Evolutionary conservation across 1,284 basidiomycete species (phyloP), one percentile per base, ranked within the genome.

Genomic region (Fomitopsis schrenkii): DNA sequence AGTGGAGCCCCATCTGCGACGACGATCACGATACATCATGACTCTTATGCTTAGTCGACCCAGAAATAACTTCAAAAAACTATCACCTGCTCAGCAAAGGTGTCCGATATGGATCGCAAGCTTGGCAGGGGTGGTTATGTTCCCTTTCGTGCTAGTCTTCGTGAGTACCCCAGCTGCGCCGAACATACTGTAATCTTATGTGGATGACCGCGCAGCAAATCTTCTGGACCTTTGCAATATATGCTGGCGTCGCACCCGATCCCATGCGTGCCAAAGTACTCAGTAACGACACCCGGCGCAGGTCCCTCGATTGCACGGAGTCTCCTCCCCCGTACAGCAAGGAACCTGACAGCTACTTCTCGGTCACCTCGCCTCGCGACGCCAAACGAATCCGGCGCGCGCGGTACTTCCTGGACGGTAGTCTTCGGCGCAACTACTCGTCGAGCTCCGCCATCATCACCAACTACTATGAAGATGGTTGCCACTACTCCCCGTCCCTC

Each of bases 21-120:
- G 35, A n/a, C 52, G 15, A 54, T 54, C 35, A 54, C 52, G 52
- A 54, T n/a, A n/a, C n/a, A 54, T 54, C 52, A 54, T 54, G 52
- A 54, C 52, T 22, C 19, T 54, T 10, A 54, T 35, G 52, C 52
- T 54, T 28, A 17, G n/a, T 17, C 52, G 35, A 54, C 52, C 19
- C 0, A 36, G n/a, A 40, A 36, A 54, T 26, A 54, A 54, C n/a
- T 19, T 40, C 15, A 12, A 38, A 19, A 19, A 40, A 14, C 52
- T 54, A 15, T 38, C 52, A 8, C 17, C 35, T 5, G 19, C 52
- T 10, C 35, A 38, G 52, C n/a, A 35, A 22, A 2, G 19, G 19
- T 54, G 52, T n/a, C n/a, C 38, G 17, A 19, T 22, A 33, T 38
- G 28, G 33, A 10, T 38, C 36, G 52, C 30, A 19, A 28, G n/a